phyloP scores from a whole-genome alignment of 768 basidiomycete species.

The Naematelia aurantialba region DNA sequence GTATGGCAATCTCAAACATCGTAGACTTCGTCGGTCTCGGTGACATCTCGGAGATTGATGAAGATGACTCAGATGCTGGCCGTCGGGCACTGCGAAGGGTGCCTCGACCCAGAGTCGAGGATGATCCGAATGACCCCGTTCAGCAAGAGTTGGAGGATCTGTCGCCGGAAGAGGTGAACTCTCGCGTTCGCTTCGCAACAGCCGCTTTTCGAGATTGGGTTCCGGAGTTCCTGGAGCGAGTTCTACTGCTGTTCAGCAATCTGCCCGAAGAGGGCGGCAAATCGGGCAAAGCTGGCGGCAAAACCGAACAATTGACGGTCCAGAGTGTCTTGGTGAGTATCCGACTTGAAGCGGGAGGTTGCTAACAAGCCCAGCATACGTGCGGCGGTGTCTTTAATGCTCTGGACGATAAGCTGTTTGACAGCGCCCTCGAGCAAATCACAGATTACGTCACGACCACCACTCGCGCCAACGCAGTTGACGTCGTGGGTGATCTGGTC shows the following conservation, averaged over 20 bases:
- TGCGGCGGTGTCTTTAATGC: conserved; percentile 56
- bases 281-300: conserved; percentile 61
- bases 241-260: conserved; percentile 76
- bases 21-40: conserved; percentile 39
- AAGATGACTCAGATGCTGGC: conserved; percentile 24
- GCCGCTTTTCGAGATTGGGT: conserved; percentile 78
- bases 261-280: conserved; percentile 79
- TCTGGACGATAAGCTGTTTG: conserved; percentile 70
- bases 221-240: conserved; percentile 70
- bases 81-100: conserved; percentile 49
- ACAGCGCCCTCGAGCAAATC: conserved; percentile 74
- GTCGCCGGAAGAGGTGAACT: conserved; percentile 66
- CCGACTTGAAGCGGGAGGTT: not conserved
- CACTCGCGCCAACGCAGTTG: conserved; percentile 83
- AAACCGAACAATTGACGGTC: conserved; percentile 51
- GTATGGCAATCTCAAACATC: conserved; percentile 47
- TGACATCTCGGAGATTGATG: conserved; percentile 33
- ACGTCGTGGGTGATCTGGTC: conserved; percentile 82
- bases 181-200: conserved; percentile 66
- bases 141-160: conserved; percentile 50
- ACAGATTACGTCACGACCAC: conserved; percentile 84
- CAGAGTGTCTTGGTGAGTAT: conserved; percentile 43
- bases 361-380: conserved; percentile 29
- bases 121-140: conserved; percentile 36
- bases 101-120: conserved; percentile 52